Evolutionary conservation across 169 alveolate genomes (phyloP).

Genomic region (Plasmodium sp.): DNA sequence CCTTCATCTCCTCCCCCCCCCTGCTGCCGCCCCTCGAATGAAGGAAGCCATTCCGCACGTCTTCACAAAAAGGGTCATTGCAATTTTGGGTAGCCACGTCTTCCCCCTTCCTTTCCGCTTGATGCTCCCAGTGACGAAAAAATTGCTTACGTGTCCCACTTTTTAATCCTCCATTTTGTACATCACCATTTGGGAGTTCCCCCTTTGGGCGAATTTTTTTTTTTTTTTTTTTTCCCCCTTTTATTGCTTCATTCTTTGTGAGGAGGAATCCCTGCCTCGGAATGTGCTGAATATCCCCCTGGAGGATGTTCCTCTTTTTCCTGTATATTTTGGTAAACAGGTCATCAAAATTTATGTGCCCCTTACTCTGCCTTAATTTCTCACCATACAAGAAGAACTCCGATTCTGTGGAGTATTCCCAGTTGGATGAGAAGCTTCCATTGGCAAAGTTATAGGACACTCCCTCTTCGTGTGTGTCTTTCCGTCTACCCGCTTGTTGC

Average conservation of each 20-base stretch:
- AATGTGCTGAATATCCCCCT: background rate
- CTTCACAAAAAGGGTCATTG: background rate
- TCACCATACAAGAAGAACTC: slow-evolving; percentile 9
- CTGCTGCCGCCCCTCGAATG: background rate
- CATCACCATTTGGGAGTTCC: background rate
- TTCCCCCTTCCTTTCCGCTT: slow-evolving; percentile 9
- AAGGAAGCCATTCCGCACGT: background rate
- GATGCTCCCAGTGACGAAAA: slow-evolving; percentile 1
- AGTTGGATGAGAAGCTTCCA: background rate
- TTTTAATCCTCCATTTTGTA: background rate
- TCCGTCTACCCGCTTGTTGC: background rate
- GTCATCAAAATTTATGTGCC: slow-evolving; percentile 55
- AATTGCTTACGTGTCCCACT: background rate
- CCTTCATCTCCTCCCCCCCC: background rate
- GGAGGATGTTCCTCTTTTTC: slow-evolving; percentile 30
- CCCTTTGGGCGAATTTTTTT: background rate
- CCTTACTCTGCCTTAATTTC: background rate
- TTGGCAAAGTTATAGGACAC: slow-evolving; percentile 26
- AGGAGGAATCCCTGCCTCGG: background rate
- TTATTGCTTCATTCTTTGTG: background rate
- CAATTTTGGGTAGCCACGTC: background rate
- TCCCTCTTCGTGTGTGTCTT: background rate
- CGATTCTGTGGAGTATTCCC: slow-evolving; percentile 30
- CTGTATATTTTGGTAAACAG: slow-evolving; percentile 62
- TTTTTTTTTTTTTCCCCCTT: slow-evolving; percentile 1